These are phyloP conservation scores for Pseudopediastrum boryanum DNA, from an alignment of 139 green algal genomes.

Conservation along the genomic window DNA sequence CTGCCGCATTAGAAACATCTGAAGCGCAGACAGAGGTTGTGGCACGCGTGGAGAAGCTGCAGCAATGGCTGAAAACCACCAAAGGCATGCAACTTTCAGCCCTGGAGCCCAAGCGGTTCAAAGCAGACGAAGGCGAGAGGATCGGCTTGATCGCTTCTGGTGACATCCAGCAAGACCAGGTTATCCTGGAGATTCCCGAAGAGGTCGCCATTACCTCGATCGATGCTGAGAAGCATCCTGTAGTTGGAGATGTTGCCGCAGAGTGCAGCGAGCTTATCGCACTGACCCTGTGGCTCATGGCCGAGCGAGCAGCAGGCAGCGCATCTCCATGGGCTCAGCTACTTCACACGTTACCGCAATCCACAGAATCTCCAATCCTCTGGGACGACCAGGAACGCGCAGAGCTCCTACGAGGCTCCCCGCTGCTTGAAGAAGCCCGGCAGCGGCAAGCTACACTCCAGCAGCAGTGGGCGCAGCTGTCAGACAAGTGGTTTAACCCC, in stretches of 20 bases:
- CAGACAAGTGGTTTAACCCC: conserved; percentile 23
- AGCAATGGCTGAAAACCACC: conserved; percentile 13
- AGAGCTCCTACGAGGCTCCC: conserved; percentile 37
- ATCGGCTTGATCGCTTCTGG: conserved; percentile 37
- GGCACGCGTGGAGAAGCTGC: conserved; percentile 18
- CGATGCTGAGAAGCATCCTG: conserved; percentile 74
- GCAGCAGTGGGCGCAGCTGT: conserved; percentile 67
- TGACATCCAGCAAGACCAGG: conserved; percentile 38
- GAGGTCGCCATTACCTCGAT: conserved; percentile 74
- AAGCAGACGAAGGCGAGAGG: conserved; percentile 35
- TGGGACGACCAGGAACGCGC: conserved; percentile 54
- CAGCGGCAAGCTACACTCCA: conserved; percentile 50
- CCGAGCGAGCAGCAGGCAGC: conserved; percentile 63
- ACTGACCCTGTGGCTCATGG: conserved; percentile 89
- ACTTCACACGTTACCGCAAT: conserved; percentile 58
- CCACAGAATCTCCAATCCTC: conserved; percentile 57
- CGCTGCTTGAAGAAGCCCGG: conserved; percentile 50
- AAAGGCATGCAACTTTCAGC: neutral
- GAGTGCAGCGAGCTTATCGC: conserved; percentile 78
- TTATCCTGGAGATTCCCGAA: conserved; percentile 69
- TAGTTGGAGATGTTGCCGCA: conserved; percentile 57
- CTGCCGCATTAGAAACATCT: too few relatives aligned
- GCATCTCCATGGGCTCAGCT: conserved; percentile 31
- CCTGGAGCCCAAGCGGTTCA: conserved; percentile 38
- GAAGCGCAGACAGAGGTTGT: too few relatives aligned